A percentile compares a stretch with the other conserved stretches of the same genome.
phyloP scores from a whole-genome alignment of 177 flowering plant genomes.

The Tripterygium wilfordii region DNA sequence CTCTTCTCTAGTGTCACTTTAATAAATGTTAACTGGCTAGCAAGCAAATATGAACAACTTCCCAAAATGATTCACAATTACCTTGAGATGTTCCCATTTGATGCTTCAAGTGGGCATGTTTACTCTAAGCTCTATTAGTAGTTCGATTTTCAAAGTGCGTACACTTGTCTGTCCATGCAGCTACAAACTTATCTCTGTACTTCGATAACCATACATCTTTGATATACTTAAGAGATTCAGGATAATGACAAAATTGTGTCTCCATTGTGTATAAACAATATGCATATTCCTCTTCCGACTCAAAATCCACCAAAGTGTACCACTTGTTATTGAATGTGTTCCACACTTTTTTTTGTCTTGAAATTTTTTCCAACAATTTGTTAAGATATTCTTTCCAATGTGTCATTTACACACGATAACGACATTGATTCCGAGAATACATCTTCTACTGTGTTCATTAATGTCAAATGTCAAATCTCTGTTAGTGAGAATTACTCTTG shows the following conservation, averaged over 20 bases:
- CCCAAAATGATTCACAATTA: conserved; percentile 1
- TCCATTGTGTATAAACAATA: background rate
- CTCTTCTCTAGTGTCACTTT: conserved; percentile 1
- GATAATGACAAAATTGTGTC: background rate
- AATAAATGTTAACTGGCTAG: background rate
- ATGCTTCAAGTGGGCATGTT: conserved; percentile 3
- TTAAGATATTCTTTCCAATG: background rate
- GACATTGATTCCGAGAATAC: background rate
- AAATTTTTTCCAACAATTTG: background rate
- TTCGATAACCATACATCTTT: background rate
- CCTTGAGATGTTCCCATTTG: background rate
- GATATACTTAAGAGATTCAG: background rate
- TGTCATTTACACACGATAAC: conserved; percentile 6
- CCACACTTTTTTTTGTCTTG: background rate
- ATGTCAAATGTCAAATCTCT: conserved; percentile 2
- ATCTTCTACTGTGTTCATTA: background rate
- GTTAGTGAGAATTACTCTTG: conserved; percentile 5
- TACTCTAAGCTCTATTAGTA: background rate
- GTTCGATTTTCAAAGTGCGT: conserved; percentile 6
- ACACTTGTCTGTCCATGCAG: conserved; percentile 1
- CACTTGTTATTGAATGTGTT: background rate
- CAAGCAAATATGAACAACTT: background rate
- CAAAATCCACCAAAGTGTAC: background rate
- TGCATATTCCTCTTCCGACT: background rate
- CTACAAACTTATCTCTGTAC: conserved; percentile 4